Evolutionary conservation across 768 basidiomycete genomes (phyloP).

Genomic region (Royoungia palumana): DNA sequence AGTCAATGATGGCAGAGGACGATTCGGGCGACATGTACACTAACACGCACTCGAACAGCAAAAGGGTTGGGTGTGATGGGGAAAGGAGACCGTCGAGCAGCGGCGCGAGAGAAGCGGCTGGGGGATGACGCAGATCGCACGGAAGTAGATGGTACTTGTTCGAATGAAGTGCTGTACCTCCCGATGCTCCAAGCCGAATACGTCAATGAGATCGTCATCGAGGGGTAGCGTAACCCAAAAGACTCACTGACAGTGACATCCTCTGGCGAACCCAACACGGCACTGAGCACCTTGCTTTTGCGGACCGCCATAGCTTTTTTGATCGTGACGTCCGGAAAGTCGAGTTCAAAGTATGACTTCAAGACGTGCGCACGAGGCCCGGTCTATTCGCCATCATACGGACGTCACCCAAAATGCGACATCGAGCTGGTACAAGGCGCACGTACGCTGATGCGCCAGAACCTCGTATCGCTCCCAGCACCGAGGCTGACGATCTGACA

Average conservation of each 20-base stretch:
- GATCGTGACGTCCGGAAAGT: slow-evolving; percentile 82
- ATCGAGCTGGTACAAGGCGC: background rate
- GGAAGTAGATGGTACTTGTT: slow-evolving; percentile 65
- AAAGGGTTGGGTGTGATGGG: slow-evolving; percentile 63
- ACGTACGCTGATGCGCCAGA: slow-evolving; percentile 85
- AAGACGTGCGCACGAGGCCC: slow-evolving; percentile 49
- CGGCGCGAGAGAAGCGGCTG: slow-evolving; percentile 44
- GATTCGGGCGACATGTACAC: slow-evolving; percentile 71
- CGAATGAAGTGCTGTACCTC: slow-evolving; percentile 46
- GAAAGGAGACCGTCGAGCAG: slow-evolving; percentile 46
- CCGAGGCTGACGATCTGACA: slow-evolving; percentile 94
- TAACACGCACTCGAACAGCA: slow-evolving; percentile 90
- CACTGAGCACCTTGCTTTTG: slow-evolving; percentile 49
- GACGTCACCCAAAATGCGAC: slow-evolving; percentile 2
- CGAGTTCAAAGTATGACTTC: slow-evolving; percentile 77
- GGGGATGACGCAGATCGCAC: slow-evolving; percentile 65
- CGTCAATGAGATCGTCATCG: background rate
- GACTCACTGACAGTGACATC: slow-evolving; percentile 13
- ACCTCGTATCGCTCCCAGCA: slow-evolving; percentile 93
- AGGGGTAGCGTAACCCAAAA: too few species aligned
- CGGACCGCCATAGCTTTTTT: slow-evolving; percentile 81
- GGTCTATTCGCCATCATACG: slow-evolving; percentile 41
- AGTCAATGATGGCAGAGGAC: slow-evolving; percentile 59
- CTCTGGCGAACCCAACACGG: slow-evolving; percentile 14
- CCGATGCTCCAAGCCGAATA: background rate